Evolutionary conservation across 2,329 filamentous ascomycete genomes (phyloP).

Genomic region (Tympanopsis confertula): DNA sequence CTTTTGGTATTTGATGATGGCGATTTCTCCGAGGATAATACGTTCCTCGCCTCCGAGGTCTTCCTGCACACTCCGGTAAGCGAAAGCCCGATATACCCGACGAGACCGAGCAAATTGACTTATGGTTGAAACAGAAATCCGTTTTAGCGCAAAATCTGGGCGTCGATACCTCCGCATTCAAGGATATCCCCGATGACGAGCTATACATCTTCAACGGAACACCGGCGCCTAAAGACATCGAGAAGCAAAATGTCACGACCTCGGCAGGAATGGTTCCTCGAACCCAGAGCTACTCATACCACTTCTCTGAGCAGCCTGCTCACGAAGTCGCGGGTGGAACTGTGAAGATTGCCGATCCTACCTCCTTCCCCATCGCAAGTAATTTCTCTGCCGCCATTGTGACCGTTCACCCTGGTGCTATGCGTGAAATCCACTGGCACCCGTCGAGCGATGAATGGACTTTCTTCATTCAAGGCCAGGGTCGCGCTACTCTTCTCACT

Average conservation of each 20-base stretch:
- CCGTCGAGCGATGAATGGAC: constrained; percentile 47
- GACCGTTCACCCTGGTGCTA: constrained; percentile 46
- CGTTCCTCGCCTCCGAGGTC: constrained; percentile 43
- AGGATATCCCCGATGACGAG: constrained; percentile 31
- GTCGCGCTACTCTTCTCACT: constrained; percentile 40
- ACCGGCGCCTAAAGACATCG: constrained; percentile 28
- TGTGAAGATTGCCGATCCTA: constrained; percentile 46
- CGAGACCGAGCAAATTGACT: constrained; percentile 4
- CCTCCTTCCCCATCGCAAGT: constrained; percentile 41
- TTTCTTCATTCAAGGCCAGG: constrained; percentile 44
- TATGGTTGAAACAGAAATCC: constrained; percentile 16
- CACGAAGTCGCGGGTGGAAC: constrained; percentile 39
- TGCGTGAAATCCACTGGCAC: constrained; percentile 57
- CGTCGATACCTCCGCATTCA: constrained; percentile 31
- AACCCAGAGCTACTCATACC: constrained; percentile 31
- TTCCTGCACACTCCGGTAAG: constrained; percentile 36
- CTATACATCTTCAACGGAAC: constrained; percentile 42
- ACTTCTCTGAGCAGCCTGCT: constrained; percentile 37
- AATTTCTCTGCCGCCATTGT: constrained; percentile 45
- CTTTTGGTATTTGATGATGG: constrained; percentile 49
- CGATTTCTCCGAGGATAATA: constrained; percentile 44
- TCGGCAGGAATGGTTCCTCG: constrained; percentile 27
- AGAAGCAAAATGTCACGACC: constrained; percentile 32
- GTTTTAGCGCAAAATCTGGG: constrained; percentile 44
- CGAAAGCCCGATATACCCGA: not conserved